Percentiles rank a stretch among this genome's conserved stretches.
phyloP scores from a whole-genome alignment of 768 basidiomycete genomes.

The Strobilomyces confusus region DNA sequence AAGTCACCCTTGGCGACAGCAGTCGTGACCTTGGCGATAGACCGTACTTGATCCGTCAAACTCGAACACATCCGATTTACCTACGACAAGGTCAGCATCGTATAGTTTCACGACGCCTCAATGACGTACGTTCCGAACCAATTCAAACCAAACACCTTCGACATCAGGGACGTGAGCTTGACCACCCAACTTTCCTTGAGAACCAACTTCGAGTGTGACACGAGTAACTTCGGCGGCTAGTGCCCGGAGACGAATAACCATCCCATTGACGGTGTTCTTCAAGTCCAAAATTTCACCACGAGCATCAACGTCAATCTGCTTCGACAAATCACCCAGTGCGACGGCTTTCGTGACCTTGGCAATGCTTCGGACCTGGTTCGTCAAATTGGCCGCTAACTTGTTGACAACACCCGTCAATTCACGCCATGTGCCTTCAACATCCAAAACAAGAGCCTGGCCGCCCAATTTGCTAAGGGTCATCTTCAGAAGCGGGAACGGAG shows the following conservation, averaged over 20 bases:
- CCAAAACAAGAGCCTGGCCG: slow-evolving; percentile 80
- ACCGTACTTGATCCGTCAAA: slow-evolving; percentile 76
- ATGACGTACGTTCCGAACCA: slow-evolving; percentile 63
- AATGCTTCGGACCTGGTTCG: slow-evolving; percentile 53
- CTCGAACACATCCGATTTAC: slow-evolving; percentile 81
- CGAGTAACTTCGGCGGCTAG: slow-evolving; percentile 81
- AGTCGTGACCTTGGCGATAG: slow-evolving; percentile 81
- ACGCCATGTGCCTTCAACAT: slow-evolving; percentile 89
- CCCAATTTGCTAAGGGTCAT: slow-evolving; percentile 60
- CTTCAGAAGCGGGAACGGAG: slow-evolving; percentile 16
- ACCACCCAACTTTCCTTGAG: slow-evolving; percentile 84
- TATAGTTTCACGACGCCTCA: background rate
- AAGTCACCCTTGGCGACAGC: slow-evolving; percentile 89
- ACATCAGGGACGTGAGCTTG: slow-evolving; percentile 87
- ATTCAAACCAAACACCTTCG: slow-evolving; percentile 86
- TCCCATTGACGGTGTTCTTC: slow-evolving; percentile 57
- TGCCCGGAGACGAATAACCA: slow-evolving; percentile 50
- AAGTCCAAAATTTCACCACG: slow-evolving; percentile 87
- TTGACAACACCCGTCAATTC: slow-evolving; percentile 82
- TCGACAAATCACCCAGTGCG: slow-evolving; percentile 82
- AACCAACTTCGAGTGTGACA: slow-evolving; percentile 82
- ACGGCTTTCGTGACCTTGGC: slow-evolving; percentile 70
- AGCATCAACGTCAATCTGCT: slow-evolving; percentile 89
- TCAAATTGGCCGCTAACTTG: slow-evolving; percentile 75
- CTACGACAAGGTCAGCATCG: slow-evolving; percentile 29